These are phyloP conservation scores for Chlorella sp. DNA, from an alignment of 139 green algal species.

Conservation along the genomic window DNA sequence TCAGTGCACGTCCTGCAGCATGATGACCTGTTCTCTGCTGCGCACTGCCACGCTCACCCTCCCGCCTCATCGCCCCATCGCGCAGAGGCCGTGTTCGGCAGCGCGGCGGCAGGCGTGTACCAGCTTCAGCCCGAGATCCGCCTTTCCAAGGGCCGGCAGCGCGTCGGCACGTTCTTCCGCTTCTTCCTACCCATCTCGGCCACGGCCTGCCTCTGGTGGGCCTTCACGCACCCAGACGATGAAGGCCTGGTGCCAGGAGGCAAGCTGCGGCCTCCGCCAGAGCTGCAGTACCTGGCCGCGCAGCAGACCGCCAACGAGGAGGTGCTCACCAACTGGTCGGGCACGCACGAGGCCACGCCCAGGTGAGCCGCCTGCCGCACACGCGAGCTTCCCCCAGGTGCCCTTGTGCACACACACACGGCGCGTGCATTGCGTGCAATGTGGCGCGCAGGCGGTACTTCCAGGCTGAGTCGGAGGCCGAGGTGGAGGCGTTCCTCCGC, in stretches of 20 bases:
- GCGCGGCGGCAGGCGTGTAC: no score
- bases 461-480: conserved; percentile 74
- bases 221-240: conserved; percentile 29
- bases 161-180: conserved; percentile 15
- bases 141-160: background rate
- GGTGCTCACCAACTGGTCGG: conserved; percentile 82
- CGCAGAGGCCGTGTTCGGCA: no score
- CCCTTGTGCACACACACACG: conserved; percentile 3
- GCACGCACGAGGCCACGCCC: conserved; percentile 72
- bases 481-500: conserved; percentile 75
- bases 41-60: no score
- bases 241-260: conserved; percentile 19
- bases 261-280: conserved; percentile 19
- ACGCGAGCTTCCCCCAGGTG: no score
- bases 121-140: no score
- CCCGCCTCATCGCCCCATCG: no score
- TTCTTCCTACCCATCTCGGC: conserved; percentile 28
- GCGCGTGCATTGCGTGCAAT: background rate
- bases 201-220: conserved; percentile 13
- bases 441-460: conserved; percentile 46
- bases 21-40: no score
- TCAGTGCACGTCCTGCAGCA: no score
- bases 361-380: conserved; percentile 41
- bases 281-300: conserved; percentile 30
- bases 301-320: conserved; percentile 31